Base-by-base conservation (phyloP, 371 early-diverging fungal genomes). In the Funneliformis caledonium region DNA sequence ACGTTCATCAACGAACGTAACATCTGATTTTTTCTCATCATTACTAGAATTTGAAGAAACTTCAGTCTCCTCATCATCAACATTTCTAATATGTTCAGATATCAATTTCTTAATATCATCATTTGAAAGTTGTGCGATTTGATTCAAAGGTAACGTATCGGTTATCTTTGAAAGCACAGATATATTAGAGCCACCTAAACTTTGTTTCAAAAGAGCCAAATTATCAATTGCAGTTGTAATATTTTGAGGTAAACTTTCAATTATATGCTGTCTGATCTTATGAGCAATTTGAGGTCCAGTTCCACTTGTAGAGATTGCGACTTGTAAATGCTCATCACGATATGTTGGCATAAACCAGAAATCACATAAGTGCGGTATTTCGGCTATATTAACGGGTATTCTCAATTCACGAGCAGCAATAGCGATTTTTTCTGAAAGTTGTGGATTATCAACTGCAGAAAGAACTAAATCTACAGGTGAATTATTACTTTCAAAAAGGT, bases 291-390 rank as follows among this genome's bases (percentile, higher is more conserved):
- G 0, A 94, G 95, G 69, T 94, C 10, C 87, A 88, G 48, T 85
- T 31, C 89, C 89, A 69, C 84, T 96, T 4, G 97, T 96, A 26
- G 96, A 94, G 22, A 97, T 94, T 0, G 95, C 96, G 67, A 97
- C 89, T 82, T 97, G 96, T 31, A 95, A 87, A 47, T 92, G 90
- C n/a, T 93, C 93, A 80, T 95, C 95, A 4, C 95, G 87, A 81
- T 94, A 93, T 37, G 92, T 93, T 45, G 95, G 94, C 91, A 96
- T 95, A 84, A 96, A 96, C 85, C 93, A 96, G 82, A 90, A 90
- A 83, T 89, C 90, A 72, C 87, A 88, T 33, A 88, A 81, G 8
- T 86, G 86, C 10, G 85, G 80, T 43, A 82, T 70, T 59, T 86
- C 86, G 0, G 89, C 83, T 12, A 88, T 85, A 80, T 90, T 89